Conservation (phyloP, 768 basidiomycete genomes). For the Kwoniella botswanensis region DNA sequence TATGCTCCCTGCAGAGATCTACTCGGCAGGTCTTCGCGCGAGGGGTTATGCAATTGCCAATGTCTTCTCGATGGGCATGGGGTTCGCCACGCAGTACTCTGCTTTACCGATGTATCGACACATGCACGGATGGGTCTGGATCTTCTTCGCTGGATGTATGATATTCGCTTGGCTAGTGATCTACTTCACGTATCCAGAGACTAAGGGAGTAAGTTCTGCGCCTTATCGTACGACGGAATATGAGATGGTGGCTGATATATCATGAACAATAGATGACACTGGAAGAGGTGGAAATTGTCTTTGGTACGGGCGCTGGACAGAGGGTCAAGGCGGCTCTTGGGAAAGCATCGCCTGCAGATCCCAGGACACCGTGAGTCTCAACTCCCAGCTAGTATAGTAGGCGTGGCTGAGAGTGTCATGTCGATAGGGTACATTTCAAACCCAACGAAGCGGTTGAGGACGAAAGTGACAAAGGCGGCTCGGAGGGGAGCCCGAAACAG, state of each 20-base stretch:
- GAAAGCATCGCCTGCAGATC: constrained; percentile 19
- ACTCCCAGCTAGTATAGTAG: neutral
- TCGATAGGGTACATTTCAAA: constrained; percentile 2
- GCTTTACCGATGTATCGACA: constrained; percentile 43
- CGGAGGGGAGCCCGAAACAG: neutral
- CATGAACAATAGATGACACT: constrained; percentile 33
- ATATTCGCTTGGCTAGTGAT: constrained; percentile 33
- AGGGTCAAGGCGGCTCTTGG: constrained; percentile 40
- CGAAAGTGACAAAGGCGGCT: neutral
- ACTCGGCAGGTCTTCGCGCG: constrained; percentile 42
- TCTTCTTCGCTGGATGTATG: constrained; percentile 46
- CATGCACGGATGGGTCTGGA: constrained; percentile 45
- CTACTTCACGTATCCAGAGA: constrained; percentile 44
- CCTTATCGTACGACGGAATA: neutral
- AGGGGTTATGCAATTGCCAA: constrained; percentile 44
- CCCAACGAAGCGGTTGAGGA: constrained; percentile 4
- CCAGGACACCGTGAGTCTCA: constrained; percentile 29
- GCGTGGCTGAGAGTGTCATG: neutral
- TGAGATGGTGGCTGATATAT: neutral
- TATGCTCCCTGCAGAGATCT: constrained; percentile 46
- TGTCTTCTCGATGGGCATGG: constrained; percentile 44
- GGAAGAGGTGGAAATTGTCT: constrained; percentile 42
- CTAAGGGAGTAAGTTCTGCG: constrained; percentile 38
- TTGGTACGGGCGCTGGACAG: constrained; percentile 43
- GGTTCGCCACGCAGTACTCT: constrained; percentile 44